Base-by-base conservation (phyloP, 495 filamentous ascomycete genomes). In the Glonium stellatum region DNA sequence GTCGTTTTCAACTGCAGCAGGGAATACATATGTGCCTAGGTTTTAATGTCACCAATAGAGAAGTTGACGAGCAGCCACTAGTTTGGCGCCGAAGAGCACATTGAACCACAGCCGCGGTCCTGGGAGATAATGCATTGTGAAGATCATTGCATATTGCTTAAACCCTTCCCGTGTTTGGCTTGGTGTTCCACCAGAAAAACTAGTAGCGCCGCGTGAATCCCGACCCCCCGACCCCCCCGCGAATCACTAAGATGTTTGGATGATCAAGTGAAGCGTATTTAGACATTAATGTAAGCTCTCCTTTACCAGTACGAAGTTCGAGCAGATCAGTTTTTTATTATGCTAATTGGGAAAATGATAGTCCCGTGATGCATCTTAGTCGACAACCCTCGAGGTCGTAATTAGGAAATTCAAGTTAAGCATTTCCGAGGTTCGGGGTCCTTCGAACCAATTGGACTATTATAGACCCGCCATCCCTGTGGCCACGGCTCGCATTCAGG, bases 321-420 rank as follows among this genome's bases (percentile, higher is more conserved):
- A 6, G 6, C 6, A 6, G 27, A 31, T 31, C 6, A 31, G 2
- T 31, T 31, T 31, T 31, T 2, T 31, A 31, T 31, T 31, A 31
- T 31, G 6, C 6, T 31, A 31, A 31, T 31, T 31, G 27, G 58
- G 63, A 35, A 61, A 61, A 13, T 34, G n/a, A 46, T 58, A 65
- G 39, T 61, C 59, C 63, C 63, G 27, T 56, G 13, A 64, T 36
- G 31, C 53, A 46, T 55, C 56, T 0, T 35, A 64, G 59, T 44
- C 53, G 62, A 35, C 62, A 64, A 21, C 23, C 51, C 5, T 56
- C 27, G 0, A 60, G 57, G 56, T 64, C 62, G 57, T 57, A 64
- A 5, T 47, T 47, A 12, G 62, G 62, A 15, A 52, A 64, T 10
- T n/a, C 21, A 31, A 64, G 55, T 1, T 41, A 23, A 15, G 60